phyloP scores from a whole-genome alignment of 495 filamentous ascomycete genomes.

The Aspergillus ostianus region DNA sequence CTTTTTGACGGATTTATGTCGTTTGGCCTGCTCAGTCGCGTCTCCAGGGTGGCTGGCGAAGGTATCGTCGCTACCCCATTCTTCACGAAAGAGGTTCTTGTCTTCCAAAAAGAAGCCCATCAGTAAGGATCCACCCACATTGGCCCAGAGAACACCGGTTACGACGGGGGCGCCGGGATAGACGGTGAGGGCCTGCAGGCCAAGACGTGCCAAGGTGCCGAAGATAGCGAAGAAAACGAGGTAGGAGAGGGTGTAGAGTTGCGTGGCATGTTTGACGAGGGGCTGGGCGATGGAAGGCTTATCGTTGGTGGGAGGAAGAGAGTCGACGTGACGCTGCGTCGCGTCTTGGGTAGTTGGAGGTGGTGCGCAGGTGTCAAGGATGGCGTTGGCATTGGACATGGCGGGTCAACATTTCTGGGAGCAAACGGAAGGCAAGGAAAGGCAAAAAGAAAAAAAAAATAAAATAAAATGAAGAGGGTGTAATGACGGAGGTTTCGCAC shows the following conservation, averaged over 20 bases:
- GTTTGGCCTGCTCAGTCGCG: conserved; percentile 29
- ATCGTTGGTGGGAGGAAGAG: conserved; percentile 14
- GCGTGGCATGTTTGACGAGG: conserved; percentile 58
- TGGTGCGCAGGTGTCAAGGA: conserved; percentile 10
- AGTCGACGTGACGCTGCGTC: conserved; percentile 14
- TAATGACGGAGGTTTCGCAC: neutral
- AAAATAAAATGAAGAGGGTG: no score
- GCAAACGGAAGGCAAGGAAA: neutral
- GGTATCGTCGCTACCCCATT: conserved; percentile 48
- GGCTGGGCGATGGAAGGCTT: conserved; percentile 15
- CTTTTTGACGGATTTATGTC: conserved; percentile 65
- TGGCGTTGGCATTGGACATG: conserved; percentile 3
- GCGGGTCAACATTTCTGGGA: neutral
- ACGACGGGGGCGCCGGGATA: conserved; percentile 76
- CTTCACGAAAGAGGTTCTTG: conserved; percentile 67
- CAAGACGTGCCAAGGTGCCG: conserved; percentile 82
- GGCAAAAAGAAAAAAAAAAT: neutral
- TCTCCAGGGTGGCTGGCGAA: conserved; percentile 6
- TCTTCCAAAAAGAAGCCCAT: conserved; percentile 89
- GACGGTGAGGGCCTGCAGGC: conserved; percentile 74
- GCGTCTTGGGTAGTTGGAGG: conserved; percentile 17
- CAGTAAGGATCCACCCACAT: conserved; percentile 77
- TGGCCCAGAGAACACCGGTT: conserved; percentile 82
- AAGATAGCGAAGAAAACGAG: conserved; percentile 84
- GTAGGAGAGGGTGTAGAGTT: conserved; percentile 76